Conservation (phyloP, 108 stramenopile species). For the Stephanodiscus triporus region DNA sequence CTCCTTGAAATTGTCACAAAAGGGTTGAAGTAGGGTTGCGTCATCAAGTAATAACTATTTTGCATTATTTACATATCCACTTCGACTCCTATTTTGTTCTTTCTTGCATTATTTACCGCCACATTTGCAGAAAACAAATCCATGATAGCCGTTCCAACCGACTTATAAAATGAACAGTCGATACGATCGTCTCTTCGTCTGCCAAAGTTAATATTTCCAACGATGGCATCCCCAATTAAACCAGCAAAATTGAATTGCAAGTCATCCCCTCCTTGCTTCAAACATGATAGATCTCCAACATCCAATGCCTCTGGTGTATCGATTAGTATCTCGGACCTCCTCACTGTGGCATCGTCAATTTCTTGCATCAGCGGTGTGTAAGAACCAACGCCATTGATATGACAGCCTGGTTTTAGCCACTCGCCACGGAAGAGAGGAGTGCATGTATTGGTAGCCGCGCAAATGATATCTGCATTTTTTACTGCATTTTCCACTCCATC, state of each 20-base stretch:
- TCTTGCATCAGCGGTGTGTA: constrained; percentile 80
- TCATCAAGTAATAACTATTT: constrained; percentile 1
- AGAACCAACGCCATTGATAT: constrained; percentile 76
- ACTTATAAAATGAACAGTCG: constrained; percentile 77
- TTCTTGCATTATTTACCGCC: constrained; percentile 25
- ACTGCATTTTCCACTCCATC: constrained; percentile 44
- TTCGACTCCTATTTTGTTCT: constrained; percentile 26
- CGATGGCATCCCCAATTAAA: constrained; percentile 63
- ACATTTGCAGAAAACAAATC: constrained; percentile 74
- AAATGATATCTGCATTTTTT: constrained; percentile 65
- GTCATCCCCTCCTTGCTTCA: constrained; percentile 46
- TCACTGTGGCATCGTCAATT: constrained; percentile 46
- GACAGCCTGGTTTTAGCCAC: constrained; percentile 57
- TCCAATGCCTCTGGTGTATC: constrained; percentile 75
- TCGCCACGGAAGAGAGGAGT: constrained; percentile 62
- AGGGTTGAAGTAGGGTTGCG: constrained; percentile 54
- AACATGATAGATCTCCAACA: constrained; percentile 68
- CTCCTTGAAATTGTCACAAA: constrained; percentile 82
- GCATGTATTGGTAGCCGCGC: constrained; percentile 68
- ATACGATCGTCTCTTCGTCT: constrained; percentile 24
- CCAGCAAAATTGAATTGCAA: constrained; percentile 44
- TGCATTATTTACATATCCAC: constrained; percentile 30
- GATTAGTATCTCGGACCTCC: constrained; percentile 55
- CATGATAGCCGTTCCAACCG: constrained; percentile 79
- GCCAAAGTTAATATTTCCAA: constrained; percentile 26